These are phyloP conservation scores for Calophaca sinica DNA, from an alignment of 306 rosid genomes.

Conservation along the genomic window DNA sequence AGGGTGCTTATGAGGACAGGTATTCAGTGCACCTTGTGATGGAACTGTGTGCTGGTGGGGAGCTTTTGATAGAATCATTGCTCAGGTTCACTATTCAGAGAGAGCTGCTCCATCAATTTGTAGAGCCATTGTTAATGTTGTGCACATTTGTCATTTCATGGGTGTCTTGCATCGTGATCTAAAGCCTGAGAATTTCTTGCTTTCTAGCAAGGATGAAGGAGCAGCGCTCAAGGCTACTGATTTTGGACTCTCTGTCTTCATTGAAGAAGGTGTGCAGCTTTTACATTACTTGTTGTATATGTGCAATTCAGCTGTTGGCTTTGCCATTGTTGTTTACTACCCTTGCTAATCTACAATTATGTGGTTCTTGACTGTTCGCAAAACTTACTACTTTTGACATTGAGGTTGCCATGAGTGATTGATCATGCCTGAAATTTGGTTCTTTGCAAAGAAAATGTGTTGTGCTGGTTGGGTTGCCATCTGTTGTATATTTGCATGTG, in stretches of 20 bases:
- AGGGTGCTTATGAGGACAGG: conserved; percentile 80
- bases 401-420: not conserved
- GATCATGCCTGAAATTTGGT: not conserved
- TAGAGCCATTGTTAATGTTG: conserved; percentile 77
- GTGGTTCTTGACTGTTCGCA: not conserved
- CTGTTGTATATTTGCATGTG: not conserved
- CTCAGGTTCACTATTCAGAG: conserved; percentile 85
- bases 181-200: conserved; percentile 94
- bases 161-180: conserved; percentile 93
- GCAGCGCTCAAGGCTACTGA: conserved; percentile 88
- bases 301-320: not conserved
- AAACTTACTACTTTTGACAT: conserved; percentile 1
- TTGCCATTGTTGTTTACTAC: conserved; percentile 11
- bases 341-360: not conserved
- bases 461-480: conserved; percentile 7
- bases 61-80: conserved; percentile 86
- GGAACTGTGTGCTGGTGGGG: conserved; percentile 96
- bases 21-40: conserved; percentile 85
- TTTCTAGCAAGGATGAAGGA: conserved; percentile 65
- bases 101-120: conserved; percentile 77
- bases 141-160: conserved; percentile 87
- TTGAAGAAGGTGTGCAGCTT: conserved; percentile 70
- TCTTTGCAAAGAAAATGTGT: not conserved
- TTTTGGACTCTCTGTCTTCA: conserved; percentile 92
- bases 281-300: conserved; percentile 16